Evolutionary conservation across 441 rosid species (phyloP), one percentile per base, ranked within the genome.

Genomic region (Pelargonium cotyledonis): DNA sequence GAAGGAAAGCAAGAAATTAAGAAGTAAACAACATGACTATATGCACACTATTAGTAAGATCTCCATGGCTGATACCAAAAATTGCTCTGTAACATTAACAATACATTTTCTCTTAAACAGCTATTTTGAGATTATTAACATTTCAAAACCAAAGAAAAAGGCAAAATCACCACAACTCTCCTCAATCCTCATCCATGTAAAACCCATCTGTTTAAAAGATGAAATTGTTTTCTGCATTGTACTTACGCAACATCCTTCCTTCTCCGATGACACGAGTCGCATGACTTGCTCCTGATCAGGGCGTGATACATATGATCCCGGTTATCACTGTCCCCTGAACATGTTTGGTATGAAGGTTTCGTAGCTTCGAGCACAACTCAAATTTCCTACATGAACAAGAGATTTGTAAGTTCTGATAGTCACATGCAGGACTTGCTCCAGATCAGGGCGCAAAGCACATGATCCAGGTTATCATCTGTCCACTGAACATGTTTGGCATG

Each of bases 171-270:
- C 62, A 55, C 8, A 8, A 55, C 62, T 18, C 9, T 55, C 62
- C 26, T 55, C 62, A 55, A 55, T 55, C 18, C 62, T 16, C 60
- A 49, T 23, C 62, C 62, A 55, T 19, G 16, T 19, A 55, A 55
- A 55, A 55, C 62, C 7, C 11, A 18, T 18, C 62, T 6, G 10
- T 55, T 19, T 6, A 55, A 15, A 19, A 55, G 8, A 15, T 15
- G 21, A 15, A 15, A 6, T 53, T 55, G 23, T 18, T 7, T 15
- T 8, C 62, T 7, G 11, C 26, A 55, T 31, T 31, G 38, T 55
- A 8, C 62, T 6, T 15, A 15, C 21, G 18, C 21, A 16, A 53
- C 23, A 15, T 19, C 21, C 60, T 53, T 7, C 60, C 60, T 53
- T 18, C 60, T 16, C 7, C 38, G 15, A 46, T 46, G 57, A n/a